phyloP scores from a whole-genome alignment of 2,329 filamentous ascomycete genomes.

The Cladophialophora yegresii region DNA sequence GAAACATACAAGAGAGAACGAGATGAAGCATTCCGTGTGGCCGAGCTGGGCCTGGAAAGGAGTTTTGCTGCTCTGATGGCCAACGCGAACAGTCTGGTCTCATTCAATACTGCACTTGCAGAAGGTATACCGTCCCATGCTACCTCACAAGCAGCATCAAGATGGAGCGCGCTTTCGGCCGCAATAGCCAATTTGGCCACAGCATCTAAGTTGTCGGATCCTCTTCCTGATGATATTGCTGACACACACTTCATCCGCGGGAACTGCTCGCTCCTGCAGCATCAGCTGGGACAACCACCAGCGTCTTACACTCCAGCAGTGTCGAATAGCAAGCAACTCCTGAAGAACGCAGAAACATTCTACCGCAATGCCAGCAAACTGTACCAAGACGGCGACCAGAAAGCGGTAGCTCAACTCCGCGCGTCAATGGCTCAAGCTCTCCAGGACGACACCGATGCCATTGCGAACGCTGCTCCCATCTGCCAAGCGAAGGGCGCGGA shows the following conservation, averaged over 20 bases:
- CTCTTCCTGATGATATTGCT: constrained; percentile 50
- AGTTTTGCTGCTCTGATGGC: constrained; percentile 55
- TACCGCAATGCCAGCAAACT: constrained; percentile 54
- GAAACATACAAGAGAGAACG: constrained; percentile 56
- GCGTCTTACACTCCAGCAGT: constrained; percentile 47
- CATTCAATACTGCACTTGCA: constrained; percentile 54
- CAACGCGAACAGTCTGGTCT: constrained; percentile 59
- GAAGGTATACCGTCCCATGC: constrained; percentile 39
- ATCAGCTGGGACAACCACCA: constrained; percentile 53
- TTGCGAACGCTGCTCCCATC: constrained; percentile 1
- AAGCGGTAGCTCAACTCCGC: constrained; percentile 25
- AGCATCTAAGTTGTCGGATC: constrained; percentile 54
- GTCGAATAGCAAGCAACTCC: constrained; percentile 50
- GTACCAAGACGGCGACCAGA: constrained; percentile 38
- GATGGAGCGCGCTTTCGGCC: constrained; percentile 58
- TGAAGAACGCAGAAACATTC: constrained; percentile 60
- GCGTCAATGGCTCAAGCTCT: constrained; percentile 20
- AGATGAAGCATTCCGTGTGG: constrained; percentile 44
- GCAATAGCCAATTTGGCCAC: constrained; percentile 54
- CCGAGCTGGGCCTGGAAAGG: constrained; percentile 45
- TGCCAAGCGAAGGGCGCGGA: constrained; percentile 15
- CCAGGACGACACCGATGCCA: constrained; percentile 6
- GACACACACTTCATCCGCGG: constrained; percentile 58
- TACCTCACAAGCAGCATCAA: constrained; percentile 41
- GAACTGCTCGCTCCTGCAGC: constrained; percentile 58